A percentile compares a stretch with the other conserved stretches of the same genome.
These are phyloP conservation scores for Phytopythium boreale DNA, from an alignment of 352 stramenopile species.

Conservation along the genomic window DNA sequence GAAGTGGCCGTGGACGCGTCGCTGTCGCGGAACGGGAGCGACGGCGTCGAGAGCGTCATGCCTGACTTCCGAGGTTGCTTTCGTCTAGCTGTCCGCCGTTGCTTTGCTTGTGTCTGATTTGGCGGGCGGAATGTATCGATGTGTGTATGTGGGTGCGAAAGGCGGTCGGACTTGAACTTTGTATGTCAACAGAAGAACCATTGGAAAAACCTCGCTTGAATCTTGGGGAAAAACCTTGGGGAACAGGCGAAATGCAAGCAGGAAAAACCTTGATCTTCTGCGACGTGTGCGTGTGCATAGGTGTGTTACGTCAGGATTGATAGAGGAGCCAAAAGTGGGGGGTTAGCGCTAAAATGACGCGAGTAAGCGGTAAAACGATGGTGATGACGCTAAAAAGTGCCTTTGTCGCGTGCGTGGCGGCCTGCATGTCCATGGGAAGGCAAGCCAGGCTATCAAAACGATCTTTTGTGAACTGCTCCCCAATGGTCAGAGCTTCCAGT, in stretches of 20 bases:
- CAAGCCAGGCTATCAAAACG: neutral
- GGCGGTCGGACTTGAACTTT: constrained; percentile 1
- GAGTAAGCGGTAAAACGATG: neutral
- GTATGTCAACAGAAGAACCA: neutral
- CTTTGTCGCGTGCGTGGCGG: too few species aligned
- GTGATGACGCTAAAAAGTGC: neutral
- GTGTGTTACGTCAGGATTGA: neutral
- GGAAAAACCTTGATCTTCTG: neutral
- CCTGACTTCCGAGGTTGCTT: too few species aligned
- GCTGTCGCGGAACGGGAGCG: constrained; percentile 26
- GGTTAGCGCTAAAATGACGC: neutral
- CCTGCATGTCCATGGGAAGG: too few species aligned
- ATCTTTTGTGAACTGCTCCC: neutral
- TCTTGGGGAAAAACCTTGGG: constrained; percentile 1
- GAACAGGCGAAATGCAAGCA: too few species aligned
- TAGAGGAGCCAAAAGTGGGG: neutral
- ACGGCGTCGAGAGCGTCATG: constrained; percentile 47
- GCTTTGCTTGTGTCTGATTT: constrained; percentile 3
- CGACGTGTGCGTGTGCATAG: neutral
- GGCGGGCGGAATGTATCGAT: neutral
- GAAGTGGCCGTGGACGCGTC: constrained; percentile 20
- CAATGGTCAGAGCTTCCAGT: too few species aligned
- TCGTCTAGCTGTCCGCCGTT: neutral
- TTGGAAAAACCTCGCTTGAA: constrained; percentile 4
- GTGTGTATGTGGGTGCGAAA: neutral